phyloP scores from a whole-genome alignment of 225 moss, liverwort and hornwort genomes.

The Antitrichia curtipendula region DNA sequence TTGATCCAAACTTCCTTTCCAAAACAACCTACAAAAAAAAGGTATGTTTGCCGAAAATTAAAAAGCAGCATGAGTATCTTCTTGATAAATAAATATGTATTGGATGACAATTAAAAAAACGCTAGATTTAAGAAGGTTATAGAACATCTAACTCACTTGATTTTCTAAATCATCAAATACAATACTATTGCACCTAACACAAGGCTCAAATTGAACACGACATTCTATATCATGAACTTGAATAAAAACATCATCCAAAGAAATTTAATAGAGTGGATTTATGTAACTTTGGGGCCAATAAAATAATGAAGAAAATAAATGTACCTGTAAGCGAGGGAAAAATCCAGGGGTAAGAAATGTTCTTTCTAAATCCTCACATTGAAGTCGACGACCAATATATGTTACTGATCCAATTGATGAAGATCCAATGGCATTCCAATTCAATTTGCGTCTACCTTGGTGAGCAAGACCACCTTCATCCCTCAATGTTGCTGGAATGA shows the following conservation, averaged over 20 bases:
- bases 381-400: neutral
- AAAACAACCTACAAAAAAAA: neutral
- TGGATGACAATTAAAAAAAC: rapidly evolving
- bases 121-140: rapidly evolving
- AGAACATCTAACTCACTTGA: rapidly evolving
- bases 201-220: no score
- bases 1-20: neutral
- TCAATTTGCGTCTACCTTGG: neutral
- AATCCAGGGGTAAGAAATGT: neutral
- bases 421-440: neutral
- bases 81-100: rapidly evolving
- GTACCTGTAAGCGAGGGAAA: neutral
- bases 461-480: neutral
- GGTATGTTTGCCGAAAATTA: rapidly evolving
- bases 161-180: rapidly evolving
- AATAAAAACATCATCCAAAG: rapidly evolving
- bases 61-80: neutral
- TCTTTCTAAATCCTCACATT: neutral
- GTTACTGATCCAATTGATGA: rapidly evolving
- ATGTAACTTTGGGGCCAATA: rapidly evolving
- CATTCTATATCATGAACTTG: neutral
- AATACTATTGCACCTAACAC: no score
- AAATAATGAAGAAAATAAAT: neutral
- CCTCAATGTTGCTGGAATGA: neutral
- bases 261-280: neutral